Percentiles rank a stretch among this genome's conserved stretches.
phyloP scores from a whole-genome alignment of 2,329 filamentous ascomycete genomes.

The Alternaria angustiovoidea region DNA sequence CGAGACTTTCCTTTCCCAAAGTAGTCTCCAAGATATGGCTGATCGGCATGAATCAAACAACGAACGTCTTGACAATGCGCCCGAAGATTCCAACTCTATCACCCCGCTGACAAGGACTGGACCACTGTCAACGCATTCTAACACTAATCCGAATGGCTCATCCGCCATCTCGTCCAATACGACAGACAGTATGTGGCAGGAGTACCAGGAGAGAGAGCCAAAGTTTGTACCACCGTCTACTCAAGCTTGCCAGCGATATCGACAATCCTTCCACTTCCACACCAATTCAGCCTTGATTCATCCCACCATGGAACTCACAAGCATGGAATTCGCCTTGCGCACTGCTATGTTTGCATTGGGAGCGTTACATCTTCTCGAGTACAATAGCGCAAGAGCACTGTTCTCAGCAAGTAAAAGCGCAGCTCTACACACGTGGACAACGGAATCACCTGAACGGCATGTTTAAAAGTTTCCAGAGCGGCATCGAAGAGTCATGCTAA shows the following conservation, averaged over 20 bases:
- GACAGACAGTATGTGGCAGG: neutral
- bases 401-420: neutral
- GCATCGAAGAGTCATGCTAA: neutral
- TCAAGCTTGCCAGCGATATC: neutral
- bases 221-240: neutral
- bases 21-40: too few relatives aligned
- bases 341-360: neutral
- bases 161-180: neutral
- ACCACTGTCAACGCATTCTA: too few relatives aligned
- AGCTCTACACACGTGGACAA: neutral
- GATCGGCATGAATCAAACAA: too few relatives aligned
- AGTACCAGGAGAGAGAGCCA: neutral
- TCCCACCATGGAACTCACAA: neutral
- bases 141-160: neutral
- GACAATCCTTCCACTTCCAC: neutral
- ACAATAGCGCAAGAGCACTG: neutral
- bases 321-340: neutral
- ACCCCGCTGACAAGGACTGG: too few relatives aligned
- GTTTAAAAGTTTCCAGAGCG: neutral
- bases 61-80: too few relatives aligned
- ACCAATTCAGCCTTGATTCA: neutral
- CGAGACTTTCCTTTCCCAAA: too few relatives aligned
- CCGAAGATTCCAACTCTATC: too few relatives aligned
- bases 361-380: neutral
- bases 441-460: neutral